These are phyloP conservation scores for Haemoproteus tartakovskyi DNA, from an alignment of 169 alveolate species.

Conservation along the genomic window DNA sequence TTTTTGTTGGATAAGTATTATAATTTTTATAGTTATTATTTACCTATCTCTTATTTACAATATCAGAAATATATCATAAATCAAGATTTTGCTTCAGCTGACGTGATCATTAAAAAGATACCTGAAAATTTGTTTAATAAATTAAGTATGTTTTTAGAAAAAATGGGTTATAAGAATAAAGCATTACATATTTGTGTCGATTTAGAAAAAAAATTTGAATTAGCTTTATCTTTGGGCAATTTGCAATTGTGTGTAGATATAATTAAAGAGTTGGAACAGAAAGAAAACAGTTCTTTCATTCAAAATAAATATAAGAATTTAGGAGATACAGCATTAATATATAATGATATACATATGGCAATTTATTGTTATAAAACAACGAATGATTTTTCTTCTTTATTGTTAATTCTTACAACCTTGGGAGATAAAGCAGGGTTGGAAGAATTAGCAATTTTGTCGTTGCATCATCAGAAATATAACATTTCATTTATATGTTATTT, in stretches of 20 bases:
- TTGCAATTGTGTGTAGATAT: constrained; percentile 81
- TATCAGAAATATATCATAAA: constrained; percentile 68
- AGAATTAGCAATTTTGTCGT: constrained; percentile 67
- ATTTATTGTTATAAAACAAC: constrained; percentile 74
- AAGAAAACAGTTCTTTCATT: constrained; percentile 65
- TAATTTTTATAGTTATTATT: constrained; percentile 68
- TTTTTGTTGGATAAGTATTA: constrained; percentile 76
- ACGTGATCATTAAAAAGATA: constrained; percentile 67
- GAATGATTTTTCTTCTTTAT: constrained; percentile 73
- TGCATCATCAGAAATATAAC: constrained; percentile 59
- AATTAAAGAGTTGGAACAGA: constrained; percentile 72
- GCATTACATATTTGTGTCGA: constrained; percentile 88
- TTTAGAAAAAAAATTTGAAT: constrained; percentile 90
- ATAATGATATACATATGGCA: constrained; percentile 75
- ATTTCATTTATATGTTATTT: constrained; percentile 76
- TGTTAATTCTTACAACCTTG: constrained; percentile 70
- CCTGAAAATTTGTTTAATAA: constrained; percentile 83
- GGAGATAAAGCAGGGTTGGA: constrained; percentile 67
- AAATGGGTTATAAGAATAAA: constrained; percentile 85
- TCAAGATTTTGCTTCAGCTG: constrained; percentile 79
- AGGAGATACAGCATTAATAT: constrained; percentile 78
- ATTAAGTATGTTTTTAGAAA: constrained; percentile 89
- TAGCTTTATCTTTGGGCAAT: constrained; percentile 86
- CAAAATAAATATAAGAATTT: constrained; percentile 78
- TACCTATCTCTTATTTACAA: constrained; percentile 72